A percentile compares a stretch with the other conserved stretches of the same genome.
Conservation (phyloP, 306 rosid genomes). For the Glycine tomentella region DNA sequence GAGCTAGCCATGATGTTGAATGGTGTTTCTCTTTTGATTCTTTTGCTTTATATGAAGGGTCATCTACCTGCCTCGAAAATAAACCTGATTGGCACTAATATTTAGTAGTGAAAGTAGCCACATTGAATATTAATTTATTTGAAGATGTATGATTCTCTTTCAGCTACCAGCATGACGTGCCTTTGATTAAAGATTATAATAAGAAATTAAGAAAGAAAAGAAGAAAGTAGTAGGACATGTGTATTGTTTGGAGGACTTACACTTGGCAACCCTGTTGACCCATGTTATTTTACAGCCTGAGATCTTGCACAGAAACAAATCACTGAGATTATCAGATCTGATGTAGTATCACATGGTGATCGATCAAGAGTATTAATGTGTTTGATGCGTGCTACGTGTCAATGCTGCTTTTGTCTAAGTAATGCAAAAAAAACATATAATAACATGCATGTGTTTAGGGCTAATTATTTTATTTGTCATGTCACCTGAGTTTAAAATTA, state of each 20-base stretch:
- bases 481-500: neutral
- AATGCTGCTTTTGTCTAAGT: neutral
- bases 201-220: conserved; percentile 17
- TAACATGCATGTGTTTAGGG: neutral
- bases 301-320: conserved; percentile 2
- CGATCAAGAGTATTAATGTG: neutral
- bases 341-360: conserved; percentile 14
- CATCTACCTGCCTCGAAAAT: conserved; percentile 9
- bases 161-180: conserved; percentile 30
- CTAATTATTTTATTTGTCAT: neutral
- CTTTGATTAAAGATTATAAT: conserved; percentile 29
- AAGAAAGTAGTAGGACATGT: conserved; percentile 43
- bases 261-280: conserved; percentile 30
- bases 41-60: conserved; percentile 17
- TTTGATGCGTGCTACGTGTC: conserved; percentile 33
- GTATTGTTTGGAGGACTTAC: conserved; percentile 4
- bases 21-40: neutral
- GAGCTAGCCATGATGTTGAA: conserved; percentile 46
- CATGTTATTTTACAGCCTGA: neutral
- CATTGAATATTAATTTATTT: conserved; percentile 20
- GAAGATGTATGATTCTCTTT: conserved; percentile 7
- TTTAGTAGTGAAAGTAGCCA: conserved; percentile 29
- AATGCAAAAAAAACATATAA: neutral
- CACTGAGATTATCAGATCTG: conserved; percentile 6
- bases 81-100: conserved; percentile 36